Evolutionary conservation across 306 rosid genomes (phyloP).

Genomic region (Phaseolus lunatus): DNA sequence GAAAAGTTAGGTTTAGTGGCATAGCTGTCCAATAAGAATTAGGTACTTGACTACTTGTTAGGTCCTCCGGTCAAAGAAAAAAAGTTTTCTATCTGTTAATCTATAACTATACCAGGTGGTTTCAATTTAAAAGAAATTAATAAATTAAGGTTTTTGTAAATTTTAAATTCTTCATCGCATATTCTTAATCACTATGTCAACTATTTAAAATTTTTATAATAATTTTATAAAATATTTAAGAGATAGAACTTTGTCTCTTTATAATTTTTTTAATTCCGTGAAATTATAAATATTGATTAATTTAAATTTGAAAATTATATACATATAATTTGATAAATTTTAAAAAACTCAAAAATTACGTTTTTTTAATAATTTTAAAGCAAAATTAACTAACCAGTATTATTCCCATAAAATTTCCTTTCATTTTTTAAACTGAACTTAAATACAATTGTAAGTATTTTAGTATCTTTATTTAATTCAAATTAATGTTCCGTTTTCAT

Average conservation of each 20-base stretch:
- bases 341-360: neutral
- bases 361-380: neutral
- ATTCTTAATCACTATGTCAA: neutral
- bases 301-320: no score
- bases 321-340: neutral
- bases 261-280: neutral
- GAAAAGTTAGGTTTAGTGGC: neutral
- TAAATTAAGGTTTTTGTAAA: neutral
- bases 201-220: neutral
- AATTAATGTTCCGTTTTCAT: neutral
- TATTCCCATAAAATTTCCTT: neutral
- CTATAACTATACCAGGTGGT: neutral
- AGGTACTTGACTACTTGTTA: neutral
- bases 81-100: neutral
- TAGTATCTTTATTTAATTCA: neutral
- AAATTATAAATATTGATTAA: no score
- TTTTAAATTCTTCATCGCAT: neutral
- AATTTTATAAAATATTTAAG: neutral
- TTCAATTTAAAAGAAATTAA: neutral
- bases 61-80: neutral
- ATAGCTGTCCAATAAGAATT: neutral
- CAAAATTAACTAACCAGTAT: neutral
- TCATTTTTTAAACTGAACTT: neutral
- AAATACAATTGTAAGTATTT: neutral
- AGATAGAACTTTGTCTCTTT: neutral